Evolutionary conservation across 768 basidiomycete genomes (phyloP).

Genomic region (Pleurotus eryngii): DNA sequence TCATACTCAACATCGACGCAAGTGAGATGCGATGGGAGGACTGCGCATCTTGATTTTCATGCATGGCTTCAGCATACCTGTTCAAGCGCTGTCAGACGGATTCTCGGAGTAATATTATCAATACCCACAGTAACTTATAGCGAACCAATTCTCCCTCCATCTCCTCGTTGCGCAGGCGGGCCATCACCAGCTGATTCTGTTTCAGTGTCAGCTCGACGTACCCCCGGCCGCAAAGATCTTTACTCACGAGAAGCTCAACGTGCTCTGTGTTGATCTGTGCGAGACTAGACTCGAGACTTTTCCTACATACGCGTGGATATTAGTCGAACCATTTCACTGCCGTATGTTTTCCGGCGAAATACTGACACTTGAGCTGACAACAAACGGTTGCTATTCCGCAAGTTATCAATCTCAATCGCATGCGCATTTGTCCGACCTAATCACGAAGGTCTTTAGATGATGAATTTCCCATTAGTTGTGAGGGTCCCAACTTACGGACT

Average conservation of each 20-base stretch:
- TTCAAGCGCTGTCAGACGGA: neutral
- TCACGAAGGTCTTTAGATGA: neutral
- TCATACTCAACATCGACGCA: conserved; percentile 35
- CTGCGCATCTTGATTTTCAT: conserved; percentile 68
- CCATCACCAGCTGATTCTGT: conserved; percentile 88
- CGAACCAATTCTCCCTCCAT: conserved; percentile 91
- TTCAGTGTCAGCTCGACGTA: too few relatives aligned
- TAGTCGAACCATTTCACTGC: too few relatives aligned
- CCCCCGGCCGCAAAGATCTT: too few relatives aligned
- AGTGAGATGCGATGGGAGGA: conserved; percentile 62
- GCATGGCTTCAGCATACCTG: conserved; percentile 74
- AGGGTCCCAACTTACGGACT: conserved; percentile 34
- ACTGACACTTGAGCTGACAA: conserved; percentile 79
- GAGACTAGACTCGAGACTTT: conserved; percentile 73
- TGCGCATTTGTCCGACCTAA: conserved; percentile 33
- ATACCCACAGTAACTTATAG: conserved; percentile 83
- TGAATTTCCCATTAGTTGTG: too few relatives aligned
- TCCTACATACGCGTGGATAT: conserved; percentile 39
- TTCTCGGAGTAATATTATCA: conserved; percentile 4
- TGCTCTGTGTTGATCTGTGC: conserved; percentile 83
- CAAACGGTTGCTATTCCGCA: conserved; percentile 75
- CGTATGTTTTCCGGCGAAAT: neutral
- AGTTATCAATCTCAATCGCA: conserved; percentile 75
- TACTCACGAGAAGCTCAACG: conserved; percentile 64
- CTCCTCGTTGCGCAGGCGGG: conserved; percentile 86